Conservation (phyloP, 192 early-diverging fungal species). For the Funneliformis geosporum region DNA sequence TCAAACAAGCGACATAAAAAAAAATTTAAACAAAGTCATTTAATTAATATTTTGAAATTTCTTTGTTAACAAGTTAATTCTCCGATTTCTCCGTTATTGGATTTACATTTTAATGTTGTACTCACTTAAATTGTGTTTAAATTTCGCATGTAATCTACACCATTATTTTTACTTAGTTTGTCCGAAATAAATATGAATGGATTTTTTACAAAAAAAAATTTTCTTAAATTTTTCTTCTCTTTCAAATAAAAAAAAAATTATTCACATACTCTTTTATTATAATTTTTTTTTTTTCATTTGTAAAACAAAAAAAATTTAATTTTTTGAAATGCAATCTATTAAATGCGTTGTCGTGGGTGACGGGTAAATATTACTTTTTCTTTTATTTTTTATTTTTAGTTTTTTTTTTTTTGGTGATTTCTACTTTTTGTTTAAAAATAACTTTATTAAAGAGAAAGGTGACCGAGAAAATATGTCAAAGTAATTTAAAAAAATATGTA, state of each 20-base stretch:
- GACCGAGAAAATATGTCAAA: too few relatives aligned
- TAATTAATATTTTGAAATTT: too few relatives aligned
- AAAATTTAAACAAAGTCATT: neutral
- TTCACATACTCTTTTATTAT: too few relatives aligned
- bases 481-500: too few relatives aligned
- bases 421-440: neutral
- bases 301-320: too few relatives aligned
- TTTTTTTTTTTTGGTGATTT: too few relatives aligned
- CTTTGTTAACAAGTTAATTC: neutral
- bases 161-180: neutral
- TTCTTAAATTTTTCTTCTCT: neutral
- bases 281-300: neutral
- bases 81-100: neutral
- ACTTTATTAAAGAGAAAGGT: neutral
- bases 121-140: neutral
- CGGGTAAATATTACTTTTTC: constrained; percentile 50
- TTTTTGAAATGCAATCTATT: constrained; percentile 75
- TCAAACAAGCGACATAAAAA: neutral
- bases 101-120: neutral
- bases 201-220: neutral
- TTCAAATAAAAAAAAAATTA: neutral
- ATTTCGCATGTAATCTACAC: too few relatives aligned
- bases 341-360: constrained; percentile 91
- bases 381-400: neutral
- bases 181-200: neutral